These are phyloP conservation scores for Macrolepiota dolichaula DNA, from an alignment of 768 basidiomycete genomes.

Conservation along the genomic window DNA sequence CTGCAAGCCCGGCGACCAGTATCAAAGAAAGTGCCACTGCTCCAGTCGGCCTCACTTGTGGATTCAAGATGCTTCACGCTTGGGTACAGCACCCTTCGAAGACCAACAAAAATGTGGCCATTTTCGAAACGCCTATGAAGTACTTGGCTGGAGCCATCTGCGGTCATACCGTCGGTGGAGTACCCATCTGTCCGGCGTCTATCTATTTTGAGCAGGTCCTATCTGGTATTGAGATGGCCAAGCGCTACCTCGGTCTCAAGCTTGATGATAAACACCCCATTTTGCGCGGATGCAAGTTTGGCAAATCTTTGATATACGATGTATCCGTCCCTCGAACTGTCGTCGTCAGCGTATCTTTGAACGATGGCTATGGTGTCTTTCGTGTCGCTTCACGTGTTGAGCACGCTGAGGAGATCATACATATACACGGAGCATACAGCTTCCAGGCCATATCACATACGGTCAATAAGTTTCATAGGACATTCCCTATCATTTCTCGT, in stretches of 20 bases:
- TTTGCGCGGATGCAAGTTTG: slow-evolving; percentile 40
- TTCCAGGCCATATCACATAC: slow-evolving; percentile 30
- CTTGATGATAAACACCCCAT: slow-evolving; percentile 7
- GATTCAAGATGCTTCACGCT: slow-evolving; percentile 8
- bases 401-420: slow-evolving; percentile 29
- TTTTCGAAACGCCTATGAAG: slow-evolving; percentile 54
- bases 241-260: slow-evolving; percentile 1
- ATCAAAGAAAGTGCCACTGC: neutral
- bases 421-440: slow-evolving; percentile 45
- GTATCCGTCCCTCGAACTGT: slow-evolving; percentile 7
- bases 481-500: slow-evolving; percentile 31
- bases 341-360: slow-evolving; percentile 28
- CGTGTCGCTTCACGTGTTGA: slow-evolving; percentile 38
- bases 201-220: slow-evolving; percentile 41
- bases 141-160: slow-evolving; percentile 42
- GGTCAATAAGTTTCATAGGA: slow-evolving; percentile 32
- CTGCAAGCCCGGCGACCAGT: neutral
- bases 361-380: slow-evolving; percentile 39
- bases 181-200: slow-evolving; percentile 63
- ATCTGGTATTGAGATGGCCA: slow-evolving; percentile 37
- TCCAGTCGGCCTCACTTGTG: slow-evolving; percentile 14
- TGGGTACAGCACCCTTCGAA: slow-evolving; percentile 27
- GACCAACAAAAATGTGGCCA: slow-evolving; percentile 33
- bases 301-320: slow-evolving; percentile 48
- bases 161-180: slow-evolving; percentile 55